Base-by-base conservation (phyloP, 2,329 filamentous ascomycete species). In the Penicillium brasilianum region DNA sequence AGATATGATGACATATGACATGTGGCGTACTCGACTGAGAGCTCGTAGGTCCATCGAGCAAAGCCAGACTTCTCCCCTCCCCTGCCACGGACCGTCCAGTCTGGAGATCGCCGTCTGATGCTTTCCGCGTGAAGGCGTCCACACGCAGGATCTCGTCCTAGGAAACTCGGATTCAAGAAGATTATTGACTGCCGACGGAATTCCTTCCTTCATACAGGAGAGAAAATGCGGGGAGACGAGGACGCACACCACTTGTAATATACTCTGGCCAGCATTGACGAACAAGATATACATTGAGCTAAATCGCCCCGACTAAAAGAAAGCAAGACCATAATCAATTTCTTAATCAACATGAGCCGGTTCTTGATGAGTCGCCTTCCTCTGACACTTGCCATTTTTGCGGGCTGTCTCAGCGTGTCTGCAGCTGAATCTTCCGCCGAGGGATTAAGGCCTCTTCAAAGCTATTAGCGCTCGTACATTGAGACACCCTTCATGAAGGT, bases 371-470 rank as follows among this genome's bases (percentile, higher is more conserved):
- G n/a, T 32, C 28, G 41, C 16, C 43, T 64, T 13, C 39, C 54
- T n/a, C 41, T 37, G 41, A 56, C 55, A 20, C 37, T 63, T n/a
- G 43, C 51, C 20, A 34, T 66, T 9, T 39, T 66, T 28, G 52
- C 60, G 14, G 30, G 53, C 30, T 50, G 57, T 13, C 14, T 48
- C 14, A 54, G 41, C 18, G 14, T 56, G 30, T 39, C 44, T 22
- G 36, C 30, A 46, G 61, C 59, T n/a, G 41, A 61, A 16, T 58
- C 57, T 28, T 28, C 55, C 25, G 22, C 22, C 10, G 34, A 39
- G 22, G 37, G 51, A 32, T 37, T 63, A 59, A 69, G 66, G 68
- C 69, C 68, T 9, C 52, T 66, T 3, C 64, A 69, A 55, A 60
- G 52, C 14, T 71, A 62, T 60, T 66, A 66, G 28, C 61, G 63